Conservation (phyloP, 2,329 filamentous ascomycete species). For the Penicillium italicum region DNA sequence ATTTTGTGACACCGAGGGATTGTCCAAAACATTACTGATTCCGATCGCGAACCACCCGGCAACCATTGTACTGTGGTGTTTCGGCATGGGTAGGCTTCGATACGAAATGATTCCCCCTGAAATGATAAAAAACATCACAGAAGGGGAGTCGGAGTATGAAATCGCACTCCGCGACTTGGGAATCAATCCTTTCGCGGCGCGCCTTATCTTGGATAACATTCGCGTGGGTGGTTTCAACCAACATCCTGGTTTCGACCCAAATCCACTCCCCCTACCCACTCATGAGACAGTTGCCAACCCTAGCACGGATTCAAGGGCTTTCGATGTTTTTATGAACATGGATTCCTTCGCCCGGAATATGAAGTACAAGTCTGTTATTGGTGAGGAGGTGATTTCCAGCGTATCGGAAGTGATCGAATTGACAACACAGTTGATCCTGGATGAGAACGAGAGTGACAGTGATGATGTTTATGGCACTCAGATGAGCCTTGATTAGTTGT, state of each 20-base stretch:
- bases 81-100: constrained; percentile 42
- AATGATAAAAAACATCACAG: constrained; percentile 54
- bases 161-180: constrained; percentile 58
- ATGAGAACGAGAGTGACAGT: neutral
- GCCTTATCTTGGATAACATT: constrained; percentile 51
- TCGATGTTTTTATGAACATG: neutral
- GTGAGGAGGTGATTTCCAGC: neutral
- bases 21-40: neutral
- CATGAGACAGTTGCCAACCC: neutral
- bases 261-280: neutral
- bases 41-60: constrained; percentile 29
- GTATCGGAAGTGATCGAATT: neutral
- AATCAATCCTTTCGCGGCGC: constrained; percentile 69
- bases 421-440: neutral
- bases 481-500: neutral
- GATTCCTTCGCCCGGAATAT: neutral
- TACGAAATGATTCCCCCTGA: neutral
- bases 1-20: neutral
- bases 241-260: neutral
- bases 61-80: constrained; percentile 22
- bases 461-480: neutral
- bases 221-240: neutral
- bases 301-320: neutral
- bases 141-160: constrained; percentile 49
- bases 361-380: neutral